phyloP scores from a whole-genome alignment of 495 filamentous ascomycete species.

The Aspergillus biplanus region DNA sequence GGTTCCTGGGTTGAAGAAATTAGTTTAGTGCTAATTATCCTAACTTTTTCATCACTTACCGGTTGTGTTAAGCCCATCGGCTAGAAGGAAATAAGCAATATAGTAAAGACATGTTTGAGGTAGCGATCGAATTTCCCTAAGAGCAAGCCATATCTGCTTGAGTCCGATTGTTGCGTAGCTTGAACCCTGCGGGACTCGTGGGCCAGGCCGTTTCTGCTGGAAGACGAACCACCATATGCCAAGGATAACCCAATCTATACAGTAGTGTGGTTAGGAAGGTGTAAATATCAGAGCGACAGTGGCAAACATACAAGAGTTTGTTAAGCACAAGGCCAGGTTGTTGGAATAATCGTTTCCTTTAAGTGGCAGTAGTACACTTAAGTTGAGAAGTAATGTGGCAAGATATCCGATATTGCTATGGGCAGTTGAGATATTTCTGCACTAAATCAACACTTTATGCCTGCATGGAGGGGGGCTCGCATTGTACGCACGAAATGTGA shows the following conservation, averaged over 20 bases:
- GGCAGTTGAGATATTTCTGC: slow-evolving; percentile 51
- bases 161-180: slow-evolving; percentile 50
- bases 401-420: slow-evolving; percentile 56
- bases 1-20: slow-evolving; percentile 32
- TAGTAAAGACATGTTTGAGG: slow-evolving; percentile 53
- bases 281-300: not conserved
- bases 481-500: slow-evolving; percentile 43
- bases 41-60: slow-evolving; percentile 28
- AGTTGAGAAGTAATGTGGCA: slow-evolving; percentile 46
- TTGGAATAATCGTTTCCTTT: slow-evolving; percentile 46
- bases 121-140: slow-evolving; percentile 44
- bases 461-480: slow-evolving; percentile 15
- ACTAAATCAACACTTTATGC: slow-evolving; percentile 1
- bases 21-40: not conserved
- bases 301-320: slow-evolving; percentile 43
- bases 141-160: slow-evolving; percentile 51
- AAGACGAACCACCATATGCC: slow-evolving; percentile 58
- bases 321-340: slow-evolving; percentile 51
- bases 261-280: not conserved
- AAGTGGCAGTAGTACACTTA: slow-evolving; percentile 50
- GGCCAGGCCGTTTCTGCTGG: slow-evolving; percentile 52
- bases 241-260: slow-evolving; percentile 49
- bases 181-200: slow-evolving; percentile 48
- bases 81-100: slow-evolving; percentile 52
- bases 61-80: slow-evolving; percentile 55